These are phyloP conservation scores for Rhynchospora breviuscula DNA, from an alignment of 176 grass and related monocot species.

Conservation along the genomic window DNA sequence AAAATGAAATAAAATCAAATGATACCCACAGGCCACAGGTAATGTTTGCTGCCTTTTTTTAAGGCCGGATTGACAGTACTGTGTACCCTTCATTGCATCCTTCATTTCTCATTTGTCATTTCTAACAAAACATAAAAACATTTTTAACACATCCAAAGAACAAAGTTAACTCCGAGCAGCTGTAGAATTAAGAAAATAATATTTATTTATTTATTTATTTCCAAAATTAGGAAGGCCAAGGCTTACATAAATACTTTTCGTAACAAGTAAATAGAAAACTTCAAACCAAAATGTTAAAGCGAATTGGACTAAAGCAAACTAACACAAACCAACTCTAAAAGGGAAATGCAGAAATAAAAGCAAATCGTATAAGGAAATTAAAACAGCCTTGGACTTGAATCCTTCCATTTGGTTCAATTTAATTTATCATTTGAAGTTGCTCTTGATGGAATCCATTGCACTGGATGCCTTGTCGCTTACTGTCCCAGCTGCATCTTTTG, in stretches of 20 bases:
- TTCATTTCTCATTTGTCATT: no score
- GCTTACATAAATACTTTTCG: neutral
- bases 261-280: neutral
- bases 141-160: no score
- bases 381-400: neutral
- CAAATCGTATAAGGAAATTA: neutral
- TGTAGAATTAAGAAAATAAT: no score
- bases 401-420: neutral
- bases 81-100: no score
- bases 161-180: no score
- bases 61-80: no score
- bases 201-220: neutral
- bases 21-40: no score
- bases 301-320: neutral
- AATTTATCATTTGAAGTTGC: conserved; percentile 6
- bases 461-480: neutral
- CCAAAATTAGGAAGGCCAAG: neutral
- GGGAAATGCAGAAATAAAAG: neutral
- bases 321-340: neutral
- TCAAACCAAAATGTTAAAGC: neutral
- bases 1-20: no score
- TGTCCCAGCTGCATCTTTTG: neutral
- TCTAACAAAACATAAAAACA: no score
- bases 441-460: neutral
- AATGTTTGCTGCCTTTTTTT: no score